Percentiles rank a stretch among this genome's conserved stretches.
Evolutionary conservation across 2,329 filamentous ascomycete species (phyloP).

Genomic region (Ceratocystis smalleyi): DNA sequence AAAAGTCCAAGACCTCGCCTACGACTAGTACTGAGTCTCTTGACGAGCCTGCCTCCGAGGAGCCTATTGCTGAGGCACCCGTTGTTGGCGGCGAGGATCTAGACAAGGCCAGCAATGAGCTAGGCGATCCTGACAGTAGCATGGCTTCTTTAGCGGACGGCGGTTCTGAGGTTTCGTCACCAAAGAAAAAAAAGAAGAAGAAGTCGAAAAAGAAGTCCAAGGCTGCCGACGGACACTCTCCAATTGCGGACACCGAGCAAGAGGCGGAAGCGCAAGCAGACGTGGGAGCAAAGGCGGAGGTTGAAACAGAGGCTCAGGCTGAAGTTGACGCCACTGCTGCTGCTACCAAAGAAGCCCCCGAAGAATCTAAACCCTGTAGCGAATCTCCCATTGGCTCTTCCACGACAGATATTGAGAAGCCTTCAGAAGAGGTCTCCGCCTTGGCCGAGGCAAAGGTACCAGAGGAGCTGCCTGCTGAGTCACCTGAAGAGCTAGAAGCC

Average conservation of each 20-base stretch:
- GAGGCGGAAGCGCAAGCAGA: neutral
- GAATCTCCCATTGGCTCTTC: conserved; percentile 1
- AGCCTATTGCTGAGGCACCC: neutral
- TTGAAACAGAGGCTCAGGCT: neutral
- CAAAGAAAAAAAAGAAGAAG: conserved; percentile 12
- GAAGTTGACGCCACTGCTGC: neutral
- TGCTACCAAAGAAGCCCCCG: neutral
- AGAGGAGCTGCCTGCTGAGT: neutral
- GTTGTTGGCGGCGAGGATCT: neutral
- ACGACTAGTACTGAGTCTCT: neutral
- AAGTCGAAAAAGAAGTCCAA: conserved; percentile 13
- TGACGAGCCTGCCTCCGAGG: neutral
- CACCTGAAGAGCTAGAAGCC: conserved; percentile 10
- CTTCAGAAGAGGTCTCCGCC: conserved; percentile 15
- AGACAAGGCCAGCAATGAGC: neutral
- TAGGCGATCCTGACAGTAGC: neutral
- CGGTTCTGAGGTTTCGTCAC: neutral
- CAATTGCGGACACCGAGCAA: neutral
- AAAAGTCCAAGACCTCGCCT: conserved; percentile 9
- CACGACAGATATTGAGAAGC: neutral
- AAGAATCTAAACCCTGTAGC: conserved; percentile 8
- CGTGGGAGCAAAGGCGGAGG: neutral
- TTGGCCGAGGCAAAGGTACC: conserved; percentile 1
- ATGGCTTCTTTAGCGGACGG: neutral
- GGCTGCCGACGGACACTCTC: neutral